Percentiles rank a stretch among this genome's conserved stretches.
Conservation (phyloP, 192 early-diverging fungal species). For the Coemansia asiatica region DNA sequence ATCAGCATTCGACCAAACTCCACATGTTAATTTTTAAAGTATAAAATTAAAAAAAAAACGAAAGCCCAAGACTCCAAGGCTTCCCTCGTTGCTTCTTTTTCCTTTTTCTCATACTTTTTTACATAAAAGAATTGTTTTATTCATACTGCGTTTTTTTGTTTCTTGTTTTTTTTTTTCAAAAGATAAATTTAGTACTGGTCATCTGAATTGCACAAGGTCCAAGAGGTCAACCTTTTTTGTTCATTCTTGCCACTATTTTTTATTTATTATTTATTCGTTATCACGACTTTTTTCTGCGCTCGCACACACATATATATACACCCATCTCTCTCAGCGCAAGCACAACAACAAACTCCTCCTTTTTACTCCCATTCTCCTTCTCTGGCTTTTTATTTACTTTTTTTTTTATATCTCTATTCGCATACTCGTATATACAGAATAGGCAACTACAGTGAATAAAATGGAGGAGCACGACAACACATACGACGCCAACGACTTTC, state of each 20-base stretch:
- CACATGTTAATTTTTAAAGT: no score
- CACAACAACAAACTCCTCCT: no score
- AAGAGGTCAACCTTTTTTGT: neutral
- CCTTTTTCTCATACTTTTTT: neutral
- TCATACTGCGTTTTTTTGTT: neutral
- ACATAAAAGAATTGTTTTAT: neutral
- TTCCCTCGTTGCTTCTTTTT: no score
- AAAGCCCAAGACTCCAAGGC: no score
- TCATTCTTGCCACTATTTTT: slow-evolving; percentile 2
- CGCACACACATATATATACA: no score
- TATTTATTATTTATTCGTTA: slow-evolving; percentile 12
- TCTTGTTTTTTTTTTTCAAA: neutral
- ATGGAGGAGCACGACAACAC: slow-evolving; percentile 29
- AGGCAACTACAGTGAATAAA: neutral
- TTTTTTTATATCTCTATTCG: neutral
- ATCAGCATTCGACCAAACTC: neutral
- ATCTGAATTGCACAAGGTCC: slow-evolving; percentile 2
- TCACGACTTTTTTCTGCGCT: slow-evolving; percentile 14
- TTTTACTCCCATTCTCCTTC: neutral
- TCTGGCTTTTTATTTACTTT: neutral
- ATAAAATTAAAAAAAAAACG: no score
- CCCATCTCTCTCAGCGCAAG: no score
- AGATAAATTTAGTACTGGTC: neutral
- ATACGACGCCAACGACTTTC: slow-evolving; percentile 28
- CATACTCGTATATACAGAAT: slow-evolving; percentile 3